phyloP scores from a whole-genome alignment of 495 filamentous ascomycete genomes.

The Neurospora sp. region DNA sequence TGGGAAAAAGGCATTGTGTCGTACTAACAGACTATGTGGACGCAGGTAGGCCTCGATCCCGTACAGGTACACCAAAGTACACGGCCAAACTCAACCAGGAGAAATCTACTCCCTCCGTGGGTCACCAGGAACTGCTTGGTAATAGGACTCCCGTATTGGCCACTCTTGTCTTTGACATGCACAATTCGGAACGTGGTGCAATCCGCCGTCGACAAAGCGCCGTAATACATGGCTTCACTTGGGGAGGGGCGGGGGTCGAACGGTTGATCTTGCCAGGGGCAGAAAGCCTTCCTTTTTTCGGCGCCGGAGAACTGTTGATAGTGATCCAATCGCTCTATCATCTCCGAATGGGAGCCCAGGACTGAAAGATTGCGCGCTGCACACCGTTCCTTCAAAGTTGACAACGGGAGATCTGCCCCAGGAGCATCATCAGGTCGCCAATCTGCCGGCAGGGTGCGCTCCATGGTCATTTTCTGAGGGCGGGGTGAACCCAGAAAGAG shows the following conservation, averaged over 20 bases:
- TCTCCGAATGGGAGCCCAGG: background rate
- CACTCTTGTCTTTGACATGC: background rate
- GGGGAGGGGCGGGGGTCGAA: no score
- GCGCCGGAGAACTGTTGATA: background rate
- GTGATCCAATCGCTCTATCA: background rate
- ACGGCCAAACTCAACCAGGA: background rate
- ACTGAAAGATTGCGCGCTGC: background rate
- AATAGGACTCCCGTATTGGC: background rate
- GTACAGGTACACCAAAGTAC: background rate
- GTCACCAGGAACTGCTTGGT: background rate
- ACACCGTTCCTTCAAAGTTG: background rate
- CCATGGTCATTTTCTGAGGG: background rate
- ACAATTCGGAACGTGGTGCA: background rate
- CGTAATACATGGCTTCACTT: no score
- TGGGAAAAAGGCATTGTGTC: background rate
- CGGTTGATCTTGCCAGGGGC: background rate
- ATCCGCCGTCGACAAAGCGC: background rate
- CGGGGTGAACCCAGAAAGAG: background rate
- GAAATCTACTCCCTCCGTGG: fast-evolving
- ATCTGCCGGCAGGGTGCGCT: background rate
- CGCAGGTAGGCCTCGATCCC: background rate
- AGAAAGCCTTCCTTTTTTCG: background rate
- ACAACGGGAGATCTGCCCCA: background rate
- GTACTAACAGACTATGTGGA: background rate
- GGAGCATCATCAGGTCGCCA: background rate